Evolutionary conservation across 768 basidiomycete genomes (phyloP).

Genomic region (Dictyophora rubrovolvata): DNA sequence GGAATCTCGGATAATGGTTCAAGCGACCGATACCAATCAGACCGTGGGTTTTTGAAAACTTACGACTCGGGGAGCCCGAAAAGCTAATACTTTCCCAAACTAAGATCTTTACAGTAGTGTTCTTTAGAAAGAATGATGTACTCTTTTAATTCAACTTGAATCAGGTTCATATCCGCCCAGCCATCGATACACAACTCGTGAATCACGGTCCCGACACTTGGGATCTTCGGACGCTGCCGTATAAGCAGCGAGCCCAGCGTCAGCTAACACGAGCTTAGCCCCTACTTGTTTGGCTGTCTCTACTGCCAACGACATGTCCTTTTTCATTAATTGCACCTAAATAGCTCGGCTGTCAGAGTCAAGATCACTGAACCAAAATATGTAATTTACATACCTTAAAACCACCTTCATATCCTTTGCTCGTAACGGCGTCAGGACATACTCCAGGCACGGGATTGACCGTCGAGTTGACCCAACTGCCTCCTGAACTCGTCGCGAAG

Average conservation of each 20-base stretch:
- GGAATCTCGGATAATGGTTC: too few species aligned
- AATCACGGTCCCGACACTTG: slow-evolving; percentile 7
- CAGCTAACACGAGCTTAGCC: slow-evolving; percentile 10
- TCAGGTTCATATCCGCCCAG: slow-evolving; percentile 9
- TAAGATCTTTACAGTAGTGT: too few species aligned
- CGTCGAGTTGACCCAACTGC: slow-evolving; percentile 10
- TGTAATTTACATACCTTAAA: slow-evolving; percentile 7
- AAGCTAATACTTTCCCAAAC: too few species aligned
- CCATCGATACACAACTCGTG: slow-evolving; percentile 10
- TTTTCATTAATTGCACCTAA: slow-evolving; percentile 11
- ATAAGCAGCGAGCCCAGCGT: slow-evolving; percentile 9
- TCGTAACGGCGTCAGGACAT: slow-evolving; percentile 11
- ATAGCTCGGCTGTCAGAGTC: not conserved
- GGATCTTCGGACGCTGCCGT: slow-evolving; percentile 7
- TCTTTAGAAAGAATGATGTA: too few species aligned
- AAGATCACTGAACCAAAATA: not conserved
- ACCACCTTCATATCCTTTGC: slow-evolving; percentile 7
- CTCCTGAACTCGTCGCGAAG: slow-evolving; percentile 7
- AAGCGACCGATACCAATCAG: not conserved
- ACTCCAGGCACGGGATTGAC: slow-evolving; percentile 10
- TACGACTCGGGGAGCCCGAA: not conserved
- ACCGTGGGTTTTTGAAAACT: not conserved
- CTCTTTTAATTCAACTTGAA: not conserved
- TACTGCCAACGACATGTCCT: slow-evolving; percentile 10
- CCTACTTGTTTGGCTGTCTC: slow-evolving; percentile 1